These are phyloP conservation scores for Trichoderma aggressivum DNA, from an alignment of 2,329 filamentous ascomycete species.

Conservation along the genomic window DNA sequence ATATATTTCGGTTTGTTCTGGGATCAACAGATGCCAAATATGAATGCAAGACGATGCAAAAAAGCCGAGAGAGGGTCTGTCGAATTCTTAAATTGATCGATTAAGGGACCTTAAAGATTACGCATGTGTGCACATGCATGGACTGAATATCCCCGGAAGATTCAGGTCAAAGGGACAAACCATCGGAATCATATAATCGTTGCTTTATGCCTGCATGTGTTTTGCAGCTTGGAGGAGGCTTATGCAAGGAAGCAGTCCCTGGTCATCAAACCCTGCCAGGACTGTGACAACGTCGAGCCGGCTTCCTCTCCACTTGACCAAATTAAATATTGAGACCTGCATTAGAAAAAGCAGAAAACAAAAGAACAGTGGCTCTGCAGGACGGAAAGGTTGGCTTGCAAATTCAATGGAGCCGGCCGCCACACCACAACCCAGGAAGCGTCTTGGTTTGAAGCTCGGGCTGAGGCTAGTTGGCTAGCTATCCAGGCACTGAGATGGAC, in stretches of 20 bases:
- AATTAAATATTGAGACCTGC: not conserved
- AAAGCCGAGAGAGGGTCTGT: not conserved
- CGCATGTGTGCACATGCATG: not conserved
- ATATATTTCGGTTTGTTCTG: not conserved
- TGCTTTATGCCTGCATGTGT: not conserved
- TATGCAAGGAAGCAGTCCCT: constrained; percentile 9
- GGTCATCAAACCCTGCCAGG: not conserved
- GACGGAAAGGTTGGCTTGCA: not conserved
- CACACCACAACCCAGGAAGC: not conserved
- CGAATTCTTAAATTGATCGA: not conserved
- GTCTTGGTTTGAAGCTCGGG: not conserved
- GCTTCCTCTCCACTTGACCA: not conserved
- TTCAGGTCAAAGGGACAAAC: not conserved
- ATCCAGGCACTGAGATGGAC: not conserved
- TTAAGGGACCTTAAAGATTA: not conserved
- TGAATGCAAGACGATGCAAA: not conserved
- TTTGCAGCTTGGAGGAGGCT: not conserved
- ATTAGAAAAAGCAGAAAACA: not conserved
- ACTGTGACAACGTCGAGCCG: not conserved
- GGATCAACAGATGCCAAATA: not conserved
- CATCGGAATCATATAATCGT: not conserved
- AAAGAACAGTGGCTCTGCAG: not conserved
- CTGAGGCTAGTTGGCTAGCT: not conserved
- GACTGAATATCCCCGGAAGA: not conserved
- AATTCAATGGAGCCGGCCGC: not conserved